Evolutionary conservation across 2,329 filamentous ascomycete species (phyloP), one percentile per base, ranked within the genome.

Genomic region (Penicillium sp.): DNA sequence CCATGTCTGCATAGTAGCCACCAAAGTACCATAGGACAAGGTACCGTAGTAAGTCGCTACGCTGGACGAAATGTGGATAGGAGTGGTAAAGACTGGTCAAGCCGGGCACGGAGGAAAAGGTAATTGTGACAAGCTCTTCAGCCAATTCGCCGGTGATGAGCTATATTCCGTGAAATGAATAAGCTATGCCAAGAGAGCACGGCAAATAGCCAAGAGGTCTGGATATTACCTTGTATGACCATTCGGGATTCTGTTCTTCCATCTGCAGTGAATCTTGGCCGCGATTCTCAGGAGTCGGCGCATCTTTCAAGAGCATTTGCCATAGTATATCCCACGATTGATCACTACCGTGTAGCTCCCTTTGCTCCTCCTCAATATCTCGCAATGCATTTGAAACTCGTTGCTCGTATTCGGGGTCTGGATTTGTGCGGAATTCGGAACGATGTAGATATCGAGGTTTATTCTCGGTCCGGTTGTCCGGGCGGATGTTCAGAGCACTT

Each of bases 11-110:
- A 41, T 73, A 74, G 55, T 69, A 72, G 26, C 72, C 72, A 12
- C 71, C 72, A 25, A 67, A 64, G 51, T 72, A 72, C 69, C 71
- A 74, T 4, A 74, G 54, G 2, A 74, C 55, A 4, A 74, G 59
- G 43, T 73, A 74, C 15, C 71, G 70, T 12, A 77, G 58, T 61
- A 77, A 22, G 71, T 86, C 41, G 78, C 85, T 40, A 78, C 83
- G 5, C 69, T 79, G 56, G 69, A 82, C 58, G 73, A 80, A 14
- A 75, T 87, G 60, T 0, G 70, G 70, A 29, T 71, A 73, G 35
- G 67, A 66, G 29, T 66, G 57, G 55, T 71, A 73, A 3, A 67
- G 27, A 1, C 41, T 54, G 18, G 58, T 56, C 7, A 73, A 61
- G 3, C 67, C 67, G 4, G 70, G 70, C 3, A 72, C 55, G 5